phyloP scores from a whole-genome alignment of 139 green algal genomes.

The Chlorella sorokiniana region DNA sequence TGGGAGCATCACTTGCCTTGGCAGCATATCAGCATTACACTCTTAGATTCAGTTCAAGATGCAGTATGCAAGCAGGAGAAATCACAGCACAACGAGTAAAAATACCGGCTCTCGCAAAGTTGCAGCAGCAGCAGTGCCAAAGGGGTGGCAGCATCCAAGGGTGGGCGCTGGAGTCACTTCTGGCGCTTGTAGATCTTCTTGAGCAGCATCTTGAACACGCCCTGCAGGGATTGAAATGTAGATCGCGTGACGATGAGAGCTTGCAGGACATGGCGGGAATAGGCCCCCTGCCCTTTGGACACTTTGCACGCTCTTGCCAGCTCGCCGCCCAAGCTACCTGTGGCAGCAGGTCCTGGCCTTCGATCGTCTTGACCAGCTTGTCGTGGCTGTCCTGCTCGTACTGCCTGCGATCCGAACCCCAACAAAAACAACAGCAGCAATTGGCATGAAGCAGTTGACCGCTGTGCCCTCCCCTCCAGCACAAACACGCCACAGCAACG shows the following conservation, averaged over 20 bases:
- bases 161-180: constrained; percentile 69
- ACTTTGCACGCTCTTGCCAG: neutral
- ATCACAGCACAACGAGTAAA: too few species aligned
- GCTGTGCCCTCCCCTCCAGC: too few species aligned
- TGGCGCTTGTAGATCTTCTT: constrained; percentile 97
- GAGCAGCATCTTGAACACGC: constrained; percentile 87
- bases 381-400: constrained; percentile 86
- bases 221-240: constrained; percentile 11
- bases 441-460: neutral
- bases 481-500: neutral
- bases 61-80: too few species aligned
- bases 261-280: too few species aligned
- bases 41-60: too few species aligned
- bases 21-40: too few species aligned
- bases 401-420: constrained; percentile 4
- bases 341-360: constrained; percentile 82
- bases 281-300: neutral
- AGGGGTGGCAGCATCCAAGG: neutral
- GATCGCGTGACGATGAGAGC: too few species aligned
- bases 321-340: constrained; percentile 70
- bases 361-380: constrained; percentile 69
- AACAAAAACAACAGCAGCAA: neutral
- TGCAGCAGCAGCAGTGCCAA: neutral
- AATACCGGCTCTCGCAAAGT: neutral
- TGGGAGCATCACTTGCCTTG: too few species aligned